Evolutionary conservation across 2,329 filamentous ascomycete genomes (phyloP).

Genomic region (Pezicula neosporulosa): DNA sequence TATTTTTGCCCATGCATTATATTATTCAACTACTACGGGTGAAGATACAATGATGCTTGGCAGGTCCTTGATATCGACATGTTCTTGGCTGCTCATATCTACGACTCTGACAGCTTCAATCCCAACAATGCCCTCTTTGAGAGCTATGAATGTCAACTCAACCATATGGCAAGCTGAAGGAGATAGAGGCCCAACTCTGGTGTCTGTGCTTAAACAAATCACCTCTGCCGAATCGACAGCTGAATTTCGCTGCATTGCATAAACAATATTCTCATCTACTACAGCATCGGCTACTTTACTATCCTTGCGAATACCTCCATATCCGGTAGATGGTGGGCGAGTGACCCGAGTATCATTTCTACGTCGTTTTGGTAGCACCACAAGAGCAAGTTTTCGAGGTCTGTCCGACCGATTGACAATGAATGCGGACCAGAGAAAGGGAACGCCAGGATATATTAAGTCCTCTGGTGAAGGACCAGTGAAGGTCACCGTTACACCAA

Average conservation of each 20-base stretch:
- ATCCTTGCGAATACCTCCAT: conserved; percentile 26
- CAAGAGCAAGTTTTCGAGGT: conserved; percentile 65
- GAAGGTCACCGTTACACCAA: conserved; percentile 75
- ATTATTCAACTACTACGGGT: neutral
- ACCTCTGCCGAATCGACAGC: conserved; percentile 62
- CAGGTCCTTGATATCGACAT: conserved; percentile 72
- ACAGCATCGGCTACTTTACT: conserved; percentile 58
- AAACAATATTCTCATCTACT: conserved; percentile 67
- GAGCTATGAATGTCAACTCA: conserved; percentile 68
- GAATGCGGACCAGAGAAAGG: conserved; percentile 71
- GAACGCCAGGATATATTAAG: conserved; percentile 57
- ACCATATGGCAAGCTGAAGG: conserved; percentile 71
- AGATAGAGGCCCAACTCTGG: conserved; percentile 68
- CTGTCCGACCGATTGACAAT: conserved; percentile 67
- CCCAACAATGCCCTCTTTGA: conserved; percentile 62
- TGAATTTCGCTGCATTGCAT: conserved; percentile 67
- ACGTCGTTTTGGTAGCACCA: conserved; percentile 63
- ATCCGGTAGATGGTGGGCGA: conserved; percentile 45
- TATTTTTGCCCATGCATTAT: too few relatives aligned
- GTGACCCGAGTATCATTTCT: conserved; percentile 46
- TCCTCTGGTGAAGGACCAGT: conserved; percentile 56
- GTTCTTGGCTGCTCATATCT: conserved; percentile 71
- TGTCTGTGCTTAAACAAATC: conserved; percentile 72
- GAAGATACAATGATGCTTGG: conserved; percentile 60
- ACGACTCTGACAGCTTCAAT: conserved; percentile 71